Evolutionary conservation across 1,284 basidiomycete species (phyloP).

Genomic region (Phellopilus nigrolimitatus): DNA sequence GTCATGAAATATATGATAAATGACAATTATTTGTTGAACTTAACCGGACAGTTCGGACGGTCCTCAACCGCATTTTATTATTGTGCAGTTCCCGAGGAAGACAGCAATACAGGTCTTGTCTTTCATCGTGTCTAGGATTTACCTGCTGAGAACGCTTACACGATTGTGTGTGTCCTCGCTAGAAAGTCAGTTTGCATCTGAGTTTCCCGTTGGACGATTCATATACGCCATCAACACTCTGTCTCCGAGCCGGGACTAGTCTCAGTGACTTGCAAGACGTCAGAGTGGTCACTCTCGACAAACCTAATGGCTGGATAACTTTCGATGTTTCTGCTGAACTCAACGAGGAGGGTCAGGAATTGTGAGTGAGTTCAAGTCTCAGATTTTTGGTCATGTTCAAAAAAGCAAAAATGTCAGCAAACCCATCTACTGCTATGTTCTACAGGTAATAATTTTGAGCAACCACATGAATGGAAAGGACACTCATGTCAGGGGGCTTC

Average conservation of each 20-base stretch:
- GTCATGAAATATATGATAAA: not conserved
- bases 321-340: conserved; percentile 82
- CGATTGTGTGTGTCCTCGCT: conserved; percentile 11
- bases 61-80: conserved; percentile 94
- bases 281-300: conserved; percentile 76
- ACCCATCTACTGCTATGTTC: conserved; percentile 82
- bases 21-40: not conserved
- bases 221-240: conserved; percentile 91
- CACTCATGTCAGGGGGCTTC: conserved; percentile 91
- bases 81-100: conserved; percentile 88
- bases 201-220: conserved; percentile 90
- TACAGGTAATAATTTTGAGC: conserved; percentile 87
- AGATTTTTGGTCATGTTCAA: conserved; percentile 1
- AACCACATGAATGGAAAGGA: conserved; percentile 99
- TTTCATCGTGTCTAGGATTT: conserved; percentile 3
- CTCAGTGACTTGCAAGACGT: conserved; percentile 91
- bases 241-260: conserved; percentile 89
- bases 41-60: conserved; percentile 80
- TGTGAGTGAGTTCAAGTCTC: conserved; percentile 39
- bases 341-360: conserved; percentile 69
- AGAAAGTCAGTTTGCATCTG: conserved; percentile 92
- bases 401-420: conserved; percentile 57
- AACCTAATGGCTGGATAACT: conserved; percentile 94
- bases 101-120: conserved; percentile 82
- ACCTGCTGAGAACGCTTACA: conserved; percentile 1